These are phyloP conservation scores for Hygrophila difformis DNA, from an alignment of 257 asterid species.

Conservation along the genomic window DNA sequence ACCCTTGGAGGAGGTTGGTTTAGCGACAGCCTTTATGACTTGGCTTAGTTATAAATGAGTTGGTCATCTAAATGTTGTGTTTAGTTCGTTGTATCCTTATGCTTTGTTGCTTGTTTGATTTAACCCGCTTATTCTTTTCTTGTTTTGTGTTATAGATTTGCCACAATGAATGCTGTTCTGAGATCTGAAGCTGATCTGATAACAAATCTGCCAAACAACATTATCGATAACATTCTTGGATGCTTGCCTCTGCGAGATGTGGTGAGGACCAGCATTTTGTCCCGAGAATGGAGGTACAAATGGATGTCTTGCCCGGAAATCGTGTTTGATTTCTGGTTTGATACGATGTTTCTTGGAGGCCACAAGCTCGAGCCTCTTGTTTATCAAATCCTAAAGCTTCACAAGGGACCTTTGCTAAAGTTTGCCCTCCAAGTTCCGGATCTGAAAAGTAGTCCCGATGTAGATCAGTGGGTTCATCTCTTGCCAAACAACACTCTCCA, in stretches of 20 bases:
- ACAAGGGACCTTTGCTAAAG: slow-evolving; percentile 36
- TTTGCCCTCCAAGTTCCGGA: slow-evolving; percentile 40
- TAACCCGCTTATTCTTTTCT: slow-evolving; percentile 5
- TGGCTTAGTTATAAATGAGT: too few relatives aligned
- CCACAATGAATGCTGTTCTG: slow-evolving; percentile 23
- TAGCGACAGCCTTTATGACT: too few relatives aligned
- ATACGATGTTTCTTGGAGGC: slow-evolving; percentile 35
- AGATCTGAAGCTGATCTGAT: slow-evolving; percentile 25
- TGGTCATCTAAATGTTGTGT: too few relatives aligned
- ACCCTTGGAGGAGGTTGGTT: too few relatives aligned
- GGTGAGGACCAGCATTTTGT: slow-evolving; percentile 47
- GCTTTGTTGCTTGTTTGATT: not conserved
- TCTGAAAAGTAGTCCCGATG: slow-evolving; percentile 29
- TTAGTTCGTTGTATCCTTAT: not conserved
- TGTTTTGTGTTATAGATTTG: slow-evolving; percentile 15
- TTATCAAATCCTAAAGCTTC: slow-evolving; percentile 36
- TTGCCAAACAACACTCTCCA: slow-evolving; percentile 38
- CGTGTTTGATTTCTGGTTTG: slow-evolving; percentile 47
- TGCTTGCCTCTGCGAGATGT: slow-evolving; percentile 55
- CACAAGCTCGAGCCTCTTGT: slow-evolving; percentile 36
- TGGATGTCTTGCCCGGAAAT: slow-evolving; percentile 43
- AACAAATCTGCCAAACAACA: slow-evolving; percentile 35
- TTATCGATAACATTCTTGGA: slow-evolving; percentile 42
- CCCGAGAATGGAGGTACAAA: slow-evolving; percentile 50
- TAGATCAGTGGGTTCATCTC: slow-evolving; percentile 35